Base-by-base conservation (phyloP, 1,139 yeast species). In the Magnusiomyces suaveolens region DNA sequence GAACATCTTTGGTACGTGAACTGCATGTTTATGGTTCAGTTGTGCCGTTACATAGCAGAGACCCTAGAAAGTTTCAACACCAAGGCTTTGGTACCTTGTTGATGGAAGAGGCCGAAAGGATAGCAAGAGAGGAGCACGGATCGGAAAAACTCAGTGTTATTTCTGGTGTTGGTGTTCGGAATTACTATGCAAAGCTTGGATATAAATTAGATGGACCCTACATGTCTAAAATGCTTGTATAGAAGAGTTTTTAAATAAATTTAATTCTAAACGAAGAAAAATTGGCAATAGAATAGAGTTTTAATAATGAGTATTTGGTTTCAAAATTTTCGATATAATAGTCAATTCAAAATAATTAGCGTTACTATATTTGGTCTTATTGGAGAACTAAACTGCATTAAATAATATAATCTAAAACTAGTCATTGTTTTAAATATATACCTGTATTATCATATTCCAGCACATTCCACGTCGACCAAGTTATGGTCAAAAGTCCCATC, bases 21-120 rank as follows among this genome's bases (percentile, higher is more conserved):
- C 76, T 92, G 61, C 99, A 92, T 65, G 99, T 92, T 29, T 92
- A 92, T 66, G 99, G 99, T 8, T 87, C 96, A 2, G 97, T 90
- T 29, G 99, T 92, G 39, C 98, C 99, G 1, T 73, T 92, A 60
- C 98, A 94, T 69, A 86, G 95, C n/a, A 79, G 97, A 63, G 98
- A 92, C 70, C 98, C 98, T 52, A 80, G 96, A 65, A 92, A 92
- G 70, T 92, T 92, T 74, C 99, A 92, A 74, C 99, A 92, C 75
- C 98, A 94, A 76, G 99, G 99, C 21, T 92, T 92, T 67, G 99
- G 99, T 59, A 90, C 98, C 1, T 76, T 92, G 64, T 73, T 92
- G 55, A 92, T 92, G 98, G 98, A 94, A 71, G 98, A 92, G 70
- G 98, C 98, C 2, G 97, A 89, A 63, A 78, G 97, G 62, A 92